These are phyloP conservation scores for Candida jianshihensis DNA, from an alignment of 805 yeast species.

Conservation along the genomic window DNA sequence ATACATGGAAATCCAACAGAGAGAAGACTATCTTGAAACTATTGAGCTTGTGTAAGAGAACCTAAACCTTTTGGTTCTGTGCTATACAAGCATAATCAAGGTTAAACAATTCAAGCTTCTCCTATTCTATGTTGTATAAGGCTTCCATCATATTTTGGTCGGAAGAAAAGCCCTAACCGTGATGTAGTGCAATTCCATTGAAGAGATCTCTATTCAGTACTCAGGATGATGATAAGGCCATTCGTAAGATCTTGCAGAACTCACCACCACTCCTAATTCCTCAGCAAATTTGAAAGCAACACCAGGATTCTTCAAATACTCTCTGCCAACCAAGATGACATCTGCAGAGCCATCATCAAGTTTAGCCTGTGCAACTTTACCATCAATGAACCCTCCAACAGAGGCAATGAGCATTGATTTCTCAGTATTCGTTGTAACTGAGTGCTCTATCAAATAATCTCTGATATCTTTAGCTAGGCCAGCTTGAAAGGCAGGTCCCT, in stretches of 20 bases:
- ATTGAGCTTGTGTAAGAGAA: no score
- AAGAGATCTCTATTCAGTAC: neutral
- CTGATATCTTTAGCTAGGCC: constrained; percentile 36
- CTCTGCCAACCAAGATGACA: constrained; percentile 38
- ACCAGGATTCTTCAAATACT: constrained; percentile 43
- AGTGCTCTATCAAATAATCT: no score
- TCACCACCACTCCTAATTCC: constrained; percentile 34
- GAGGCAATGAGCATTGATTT: no score
- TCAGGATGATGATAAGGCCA: constrained; percentile 24
- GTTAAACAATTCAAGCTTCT: no score
- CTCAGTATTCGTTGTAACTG: constrained; percentile 34
- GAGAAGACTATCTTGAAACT: no score
- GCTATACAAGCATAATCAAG: no score
- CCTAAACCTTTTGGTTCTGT: no score
- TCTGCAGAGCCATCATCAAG: constrained; percentile 41
- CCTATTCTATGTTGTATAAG: no score
- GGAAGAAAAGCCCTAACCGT: no score
- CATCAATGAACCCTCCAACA: constrained; percentile 38
- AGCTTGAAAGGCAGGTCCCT: constrained; percentile 27
- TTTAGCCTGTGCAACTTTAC: constrained; percentile 31
- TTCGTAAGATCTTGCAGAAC: constrained; percentile 29
- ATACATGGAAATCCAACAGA: no score
- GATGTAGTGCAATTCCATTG: no score
- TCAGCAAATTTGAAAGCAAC: constrained; percentile 45
- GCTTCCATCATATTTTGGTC: no score